Percentiles rank a stretch among this genome's conserved stretches.
These are phyloP conservation scores for Asterochloris sp. DNA, from an alignment of 139 green algal genomes.

Conservation along the genomic window DNA sequence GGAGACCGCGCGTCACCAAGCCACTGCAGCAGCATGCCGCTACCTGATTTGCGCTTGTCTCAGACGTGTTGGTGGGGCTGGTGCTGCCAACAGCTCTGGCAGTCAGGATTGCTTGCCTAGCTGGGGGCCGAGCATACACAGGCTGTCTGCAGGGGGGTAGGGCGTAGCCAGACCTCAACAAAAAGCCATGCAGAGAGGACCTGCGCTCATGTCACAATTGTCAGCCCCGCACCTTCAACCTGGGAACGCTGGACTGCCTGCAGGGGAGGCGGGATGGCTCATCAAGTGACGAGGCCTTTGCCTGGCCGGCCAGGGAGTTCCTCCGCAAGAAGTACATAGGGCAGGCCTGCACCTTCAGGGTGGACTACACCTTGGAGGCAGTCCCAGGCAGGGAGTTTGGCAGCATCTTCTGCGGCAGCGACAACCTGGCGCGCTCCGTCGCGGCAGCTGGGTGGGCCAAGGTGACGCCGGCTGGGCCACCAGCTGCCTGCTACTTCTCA, in stretches of 20 bases:
- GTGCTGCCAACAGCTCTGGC: too few relatives aligned
- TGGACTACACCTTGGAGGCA: slow-evolving; percentile 88
- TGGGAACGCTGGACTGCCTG: neutral
- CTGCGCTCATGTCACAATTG: neutral
- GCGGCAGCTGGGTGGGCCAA: slow-evolving; percentile 78
- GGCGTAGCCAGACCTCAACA: neutral
- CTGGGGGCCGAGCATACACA: too few relatives aligned
- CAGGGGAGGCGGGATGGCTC: slow-evolving; percentile 88
- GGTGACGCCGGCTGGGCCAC: slow-evolving; percentile 34
- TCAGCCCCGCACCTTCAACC: neutral
- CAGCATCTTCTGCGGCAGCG: slow-evolving; percentile 77
- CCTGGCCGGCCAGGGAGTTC: slow-evolving; percentile 88
- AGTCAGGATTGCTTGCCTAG: too few relatives aligned
- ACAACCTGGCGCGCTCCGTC: slow-evolving; percentile 77
- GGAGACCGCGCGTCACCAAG: too few relatives aligned
- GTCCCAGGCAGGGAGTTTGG: slow-evolving; percentile 89
- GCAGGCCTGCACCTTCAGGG: slow-evolving; percentile 79
- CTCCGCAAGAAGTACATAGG: slow-evolving; percentile 86
- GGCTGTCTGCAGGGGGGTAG: neutral
- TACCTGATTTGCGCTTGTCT: too few relatives aligned
- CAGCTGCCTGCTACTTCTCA: too few relatives aligned
- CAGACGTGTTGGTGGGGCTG: too few relatives aligned
- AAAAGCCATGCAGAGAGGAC: too few relatives aligned
- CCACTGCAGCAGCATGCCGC: neutral
- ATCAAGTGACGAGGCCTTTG: slow-evolving; percentile 90